Conservation (phyloP, 768 basidiomycete genomes). For the Leccinum longicurvipes region DNA sequence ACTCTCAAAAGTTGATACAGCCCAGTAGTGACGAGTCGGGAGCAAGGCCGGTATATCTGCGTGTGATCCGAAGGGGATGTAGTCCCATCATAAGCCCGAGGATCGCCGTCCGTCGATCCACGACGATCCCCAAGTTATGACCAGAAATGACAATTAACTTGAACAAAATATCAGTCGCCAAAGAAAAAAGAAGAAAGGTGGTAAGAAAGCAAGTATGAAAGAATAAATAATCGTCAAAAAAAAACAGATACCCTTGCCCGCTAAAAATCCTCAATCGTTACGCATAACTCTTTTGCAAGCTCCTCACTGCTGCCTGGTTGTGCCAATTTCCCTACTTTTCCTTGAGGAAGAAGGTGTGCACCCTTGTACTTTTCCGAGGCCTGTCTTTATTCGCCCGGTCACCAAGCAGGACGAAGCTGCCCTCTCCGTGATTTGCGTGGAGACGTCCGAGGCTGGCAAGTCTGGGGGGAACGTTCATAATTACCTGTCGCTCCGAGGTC, state of each 20-base stretch:
- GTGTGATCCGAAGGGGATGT: no score
- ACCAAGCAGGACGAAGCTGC: constrained; percentile 50
- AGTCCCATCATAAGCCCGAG: no score
- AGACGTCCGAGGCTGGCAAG: constrained; percentile 68
- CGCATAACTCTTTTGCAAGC: constrained; percentile 30
- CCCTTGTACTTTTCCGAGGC: constrained; percentile 30
- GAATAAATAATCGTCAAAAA: background rate
- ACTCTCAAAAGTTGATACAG: no score
- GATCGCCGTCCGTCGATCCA: no score
- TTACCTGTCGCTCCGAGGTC: constrained; percentile 56
- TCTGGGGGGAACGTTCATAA: constrained; percentile 63
- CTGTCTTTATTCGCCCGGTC: constrained; percentile 53
- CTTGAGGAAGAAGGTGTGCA: constrained; percentile 30
- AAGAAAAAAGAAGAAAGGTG: no score
- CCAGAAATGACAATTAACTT: no score
- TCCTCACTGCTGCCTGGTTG: constrained; percentile 17
- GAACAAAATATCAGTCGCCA: no score
- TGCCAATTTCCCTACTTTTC: constrained; percentile 10
- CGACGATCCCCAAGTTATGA: no score
- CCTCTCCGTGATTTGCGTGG: constrained; percentile 69
- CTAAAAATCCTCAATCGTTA: constrained; percentile 25
- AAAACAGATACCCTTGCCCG: constrained; percentile 17
- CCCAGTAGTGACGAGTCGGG: no score
- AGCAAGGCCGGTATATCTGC: no score
- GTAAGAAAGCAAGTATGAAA: no score